Conservation (phyloP, 306 rosid genomes). For the Chamaecrista fasciculata region DNA sequence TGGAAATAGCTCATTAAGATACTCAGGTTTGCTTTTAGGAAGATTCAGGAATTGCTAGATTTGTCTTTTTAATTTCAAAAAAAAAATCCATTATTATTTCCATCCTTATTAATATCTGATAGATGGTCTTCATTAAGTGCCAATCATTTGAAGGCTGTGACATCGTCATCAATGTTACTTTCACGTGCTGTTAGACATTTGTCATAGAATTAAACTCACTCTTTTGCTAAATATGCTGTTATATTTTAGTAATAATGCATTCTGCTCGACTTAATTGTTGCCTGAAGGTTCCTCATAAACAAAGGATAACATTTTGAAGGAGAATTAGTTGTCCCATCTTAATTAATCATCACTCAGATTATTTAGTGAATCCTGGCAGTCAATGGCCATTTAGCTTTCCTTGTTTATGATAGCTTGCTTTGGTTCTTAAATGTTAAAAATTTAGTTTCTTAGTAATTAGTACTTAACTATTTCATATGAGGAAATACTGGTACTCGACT, state of each 20-base stretch:
- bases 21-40: constrained; percentile 65
- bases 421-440: neutral
- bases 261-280: neutral
- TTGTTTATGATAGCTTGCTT: neutral
- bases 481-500: neutral
- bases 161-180: neutral
- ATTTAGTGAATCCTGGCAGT: neutral
- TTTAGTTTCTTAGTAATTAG: neutral
- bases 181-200: neutral
- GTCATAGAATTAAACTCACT: neutral
- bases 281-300: neutral
- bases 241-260: neutral
- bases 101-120: neutral
- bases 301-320: neutral
- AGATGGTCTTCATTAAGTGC: neutral
- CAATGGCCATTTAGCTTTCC: neutral
- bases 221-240: neutral
- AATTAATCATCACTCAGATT: neutral
- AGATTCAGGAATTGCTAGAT: neutral
- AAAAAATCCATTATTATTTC: neutral
- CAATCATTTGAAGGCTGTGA: neutral
- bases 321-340: neutral
- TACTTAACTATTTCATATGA: neutral
- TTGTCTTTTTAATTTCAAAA: neutral
- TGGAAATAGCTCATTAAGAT: constrained; percentile 66